Evolutionary conservation across 179 eudicot species (phyloP).

Genomic region (Corrigiola litoralis): DNA sequence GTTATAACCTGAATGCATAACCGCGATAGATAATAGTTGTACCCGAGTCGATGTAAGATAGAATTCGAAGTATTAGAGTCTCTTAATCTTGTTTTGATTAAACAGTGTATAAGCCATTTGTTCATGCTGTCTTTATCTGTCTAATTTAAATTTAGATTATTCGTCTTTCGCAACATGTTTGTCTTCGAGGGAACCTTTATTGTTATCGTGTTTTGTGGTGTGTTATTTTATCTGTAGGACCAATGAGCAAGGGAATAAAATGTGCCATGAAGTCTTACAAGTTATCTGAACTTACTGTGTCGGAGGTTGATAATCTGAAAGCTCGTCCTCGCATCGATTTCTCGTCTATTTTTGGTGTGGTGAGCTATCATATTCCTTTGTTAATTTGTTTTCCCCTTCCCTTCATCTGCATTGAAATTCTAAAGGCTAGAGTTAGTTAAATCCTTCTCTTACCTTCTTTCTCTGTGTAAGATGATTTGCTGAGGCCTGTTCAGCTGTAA

Average conservation of each 20-base stretch:
- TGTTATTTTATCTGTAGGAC: slow-evolving; percentile 28
- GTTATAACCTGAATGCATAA: too few relatives aligned
- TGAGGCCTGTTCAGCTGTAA: not conserved
- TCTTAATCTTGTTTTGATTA: too few relatives aligned
- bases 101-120: too few relatives aligned
- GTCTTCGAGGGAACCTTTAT: not conserved
- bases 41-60: too few relatives aligned
- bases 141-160: too few relatives aligned
- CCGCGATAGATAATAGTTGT: too few relatives aligned
- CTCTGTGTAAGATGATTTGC: too few relatives aligned
- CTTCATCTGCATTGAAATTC: not conserved
- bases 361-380: slow-evolving; percentile 29
- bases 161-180: not conserved
- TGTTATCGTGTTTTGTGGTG: not conserved
- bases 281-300: slow-evolving; percentile 69
- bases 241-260: slow-evolving; percentile 32
- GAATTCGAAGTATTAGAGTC: too few relatives aligned
- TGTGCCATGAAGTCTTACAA: slow-evolving; percentile 93
- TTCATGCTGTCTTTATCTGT: too few relatives aligned
- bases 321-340: slow-evolving; percentile 96
- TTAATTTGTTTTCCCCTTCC: not conserved
- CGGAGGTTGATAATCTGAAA: slow-evolving; percentile 73
- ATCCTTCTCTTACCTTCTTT: not conserved
- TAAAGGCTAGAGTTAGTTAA: not conserved
- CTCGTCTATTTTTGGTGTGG: slow-evolving; percentile 76